Base-by-base conservation (phyloP, 2,329 filamentous ascomycete species). In the Ceratocystis eucalypticola region DNA sequence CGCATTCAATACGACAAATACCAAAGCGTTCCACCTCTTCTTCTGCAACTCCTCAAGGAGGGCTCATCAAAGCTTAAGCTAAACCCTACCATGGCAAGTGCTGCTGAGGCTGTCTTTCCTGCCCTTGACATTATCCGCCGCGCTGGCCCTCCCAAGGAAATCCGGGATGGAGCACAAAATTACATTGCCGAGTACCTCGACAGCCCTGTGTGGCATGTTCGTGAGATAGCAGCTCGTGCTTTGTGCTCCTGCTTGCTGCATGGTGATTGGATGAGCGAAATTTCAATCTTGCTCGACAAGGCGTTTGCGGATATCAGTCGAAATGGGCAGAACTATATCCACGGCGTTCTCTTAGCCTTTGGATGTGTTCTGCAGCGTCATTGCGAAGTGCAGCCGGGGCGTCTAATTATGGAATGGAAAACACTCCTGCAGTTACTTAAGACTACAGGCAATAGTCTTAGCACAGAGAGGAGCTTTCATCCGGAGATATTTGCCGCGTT, bases 91-190 rank as follows among this genome's bases (percentile, higher is more conserved):
- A 73, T 73, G 25, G 72, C 74, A 2, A 74, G 75, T 5, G 76
- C 80, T 1, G 82, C 84, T 5, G 88, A 92, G 74, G 87, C 86
- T 0, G 88, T 93, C 1, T 93, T 94, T 71, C 89, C 90, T 0
- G 89, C 88, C 0, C 77, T 95, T n/a, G 88, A 93, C 70, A 88
- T 95, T 45, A 80, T 94, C 62, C 84, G 88, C 62, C 82, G 89
- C 64, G 86, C 87, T 10, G 83, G 84, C 0, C 84, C 89, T 0
- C 88, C 88, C 0, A 79, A 82, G 28, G 73, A 79, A 2, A 75
- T 83, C 67, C 77, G 81, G 1, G 75, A 78, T 1, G 78, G 82
- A 61, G 81, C 91, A 4, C 80, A 83, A 70, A 71, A 74, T 2
- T 79, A 82, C 61, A 84, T 93, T 6, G 74, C 80, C 5, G 79